Evolutionary conservation across 768 basidiomycete genomes (phyloP), one percentile per base, ranked within the genome.

Genomic region (Hydnomerulius pinastri): DNA sequence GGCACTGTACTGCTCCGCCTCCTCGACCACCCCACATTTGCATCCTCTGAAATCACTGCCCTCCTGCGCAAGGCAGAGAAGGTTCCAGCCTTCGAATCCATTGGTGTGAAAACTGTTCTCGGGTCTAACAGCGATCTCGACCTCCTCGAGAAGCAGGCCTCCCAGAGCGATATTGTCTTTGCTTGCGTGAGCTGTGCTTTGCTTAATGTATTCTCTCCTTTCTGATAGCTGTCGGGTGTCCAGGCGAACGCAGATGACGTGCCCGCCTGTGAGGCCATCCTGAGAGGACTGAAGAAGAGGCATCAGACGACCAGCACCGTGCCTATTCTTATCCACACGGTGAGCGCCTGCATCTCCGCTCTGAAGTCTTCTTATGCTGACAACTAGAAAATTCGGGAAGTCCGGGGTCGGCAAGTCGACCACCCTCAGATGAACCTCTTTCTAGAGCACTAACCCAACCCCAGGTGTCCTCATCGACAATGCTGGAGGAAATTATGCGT

Each of bases 321-420:
- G 2, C 75, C 82, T 5, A 71, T 74, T 49, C 70, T 82, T 9
- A 85, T 89, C 15, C 82, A 89, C 58, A 85, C 84, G 0, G 86
- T 83, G 57, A 56, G 82, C n/a, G n/a, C n/a, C 65, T 2, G 5
- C 30, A n/a, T 23, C 6, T 12, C 21, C 23, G 3, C 20, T 24
- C 18, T 17, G n/a, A 32, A 5, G 18, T 32, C 21, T 40, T 21
- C 13, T 7, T n/a, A 9, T 12, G 29, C 11, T 12, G 8, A 23
- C 40, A 17, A 9, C 8, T 12, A 8, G 6, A 8, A 11, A 5
- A 11, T 29, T 38, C 23, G 21, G 9, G 3, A 43, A 82, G 79
- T 82, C 80, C 39, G 80, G 81, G 11, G 77, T 74, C 17, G 79
- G 79, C 77, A 46, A 33, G 66, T 13, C 33, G 30, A 32, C 15